Evolutionary conservation across 306 rosid species (phyloP).

Genomic region (Dryas drummondii): DNA sequence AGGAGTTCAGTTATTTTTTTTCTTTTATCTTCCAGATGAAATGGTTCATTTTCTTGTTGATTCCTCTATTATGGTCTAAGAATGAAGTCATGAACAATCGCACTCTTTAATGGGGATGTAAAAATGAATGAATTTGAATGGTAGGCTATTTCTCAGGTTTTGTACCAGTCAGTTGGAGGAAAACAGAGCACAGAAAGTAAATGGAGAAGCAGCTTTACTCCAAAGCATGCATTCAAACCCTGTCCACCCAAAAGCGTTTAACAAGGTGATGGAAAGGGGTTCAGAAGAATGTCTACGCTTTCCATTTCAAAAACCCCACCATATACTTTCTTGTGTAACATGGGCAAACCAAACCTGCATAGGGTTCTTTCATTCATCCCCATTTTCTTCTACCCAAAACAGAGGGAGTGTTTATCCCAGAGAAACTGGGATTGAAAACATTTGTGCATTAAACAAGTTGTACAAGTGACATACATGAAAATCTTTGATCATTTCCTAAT

Average conservation of each 20-base stretch:
- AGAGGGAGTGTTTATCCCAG: background rate
- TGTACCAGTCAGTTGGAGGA: no score
- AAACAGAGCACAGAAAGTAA: background rate
- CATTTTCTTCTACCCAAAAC: background rate
- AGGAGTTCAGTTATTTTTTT: no score
- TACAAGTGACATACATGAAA: background rate
- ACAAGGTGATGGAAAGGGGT: background rate
- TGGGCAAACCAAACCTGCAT: background rate
- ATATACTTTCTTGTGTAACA: background rate
- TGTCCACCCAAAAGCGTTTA: background rate
- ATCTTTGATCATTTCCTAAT: slow-evolving; percentile 30
- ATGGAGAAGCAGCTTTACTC: background rate
- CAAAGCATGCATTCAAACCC: background rate
- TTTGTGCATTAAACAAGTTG: background rate
- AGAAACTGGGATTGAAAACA: background rate
- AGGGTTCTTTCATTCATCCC: background rate
- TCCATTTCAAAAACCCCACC: background rate
- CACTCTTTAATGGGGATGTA: no score
- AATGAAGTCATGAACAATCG: no score
- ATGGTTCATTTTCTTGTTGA: no score
- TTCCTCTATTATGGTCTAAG: no score
- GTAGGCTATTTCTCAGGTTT: no score
- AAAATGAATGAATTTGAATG: no score
- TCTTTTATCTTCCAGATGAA: no score
- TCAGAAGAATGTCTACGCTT: no score